These are phyloP conservation scores for Boletus vermiculosoides DNA, from an alignment of 768 basidiomycete genomes.

Conservation along the genomic window DNA sequence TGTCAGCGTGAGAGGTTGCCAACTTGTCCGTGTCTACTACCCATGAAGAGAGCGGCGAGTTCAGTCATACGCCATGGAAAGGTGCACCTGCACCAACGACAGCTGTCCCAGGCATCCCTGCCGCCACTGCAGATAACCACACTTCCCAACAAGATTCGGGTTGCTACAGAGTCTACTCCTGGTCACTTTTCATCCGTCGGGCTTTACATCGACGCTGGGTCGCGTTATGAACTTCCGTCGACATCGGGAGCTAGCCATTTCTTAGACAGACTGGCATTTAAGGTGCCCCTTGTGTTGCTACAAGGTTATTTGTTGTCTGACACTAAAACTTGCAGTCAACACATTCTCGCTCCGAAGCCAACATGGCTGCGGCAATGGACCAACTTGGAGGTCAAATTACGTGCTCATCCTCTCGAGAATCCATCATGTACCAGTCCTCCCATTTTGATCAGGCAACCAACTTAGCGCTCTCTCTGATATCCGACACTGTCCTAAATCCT, in stretches of 20 bases:
- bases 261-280: slow-evolving; percentile 94
- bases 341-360: slow-evolving; percentile 60
- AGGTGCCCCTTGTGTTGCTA: slow-evolving; percentile 48
- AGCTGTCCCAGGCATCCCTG: slow-evolving; percentile 27
- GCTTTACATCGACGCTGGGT: slow-evolving; percentile 91
- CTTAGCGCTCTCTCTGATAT: slow-evolving; percentile 80
- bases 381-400: slow-evolving; percentile 88
- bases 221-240: slow-evolving; percentile 75
- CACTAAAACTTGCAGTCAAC: slow-evolving; percentile 57
- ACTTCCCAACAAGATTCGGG: slow-evolving; percentile 85
- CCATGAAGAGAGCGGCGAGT: slow-evolving; percentile 41
- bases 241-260: slow-evolving; percentile 88
- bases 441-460: slow-evolving; percentile 85
- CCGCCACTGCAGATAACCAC: slow-evolving; percentile 68
- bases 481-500: slow-evolving; percentile 86
- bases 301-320: slow-evolving; percentile 1
- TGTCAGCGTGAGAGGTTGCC: neutral
- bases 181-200: slow-evolving; percentile 95
- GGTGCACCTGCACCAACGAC: slow-evolving; percentile 23
- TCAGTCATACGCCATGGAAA: slow-evolving; percentile 40
- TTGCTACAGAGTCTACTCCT: slow-evolving; percentile 87
- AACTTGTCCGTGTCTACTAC: slow-evolving; percentile 4
- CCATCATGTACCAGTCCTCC: slow-evolving; percentile 97
- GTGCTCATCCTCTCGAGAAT: slow-evolving; percentile 87
- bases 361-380: slow-evolving; percentile 81